phyloP scores from a whole-genome alignment of 805 yeast species.

The Myxozyma geophila region DNA sequence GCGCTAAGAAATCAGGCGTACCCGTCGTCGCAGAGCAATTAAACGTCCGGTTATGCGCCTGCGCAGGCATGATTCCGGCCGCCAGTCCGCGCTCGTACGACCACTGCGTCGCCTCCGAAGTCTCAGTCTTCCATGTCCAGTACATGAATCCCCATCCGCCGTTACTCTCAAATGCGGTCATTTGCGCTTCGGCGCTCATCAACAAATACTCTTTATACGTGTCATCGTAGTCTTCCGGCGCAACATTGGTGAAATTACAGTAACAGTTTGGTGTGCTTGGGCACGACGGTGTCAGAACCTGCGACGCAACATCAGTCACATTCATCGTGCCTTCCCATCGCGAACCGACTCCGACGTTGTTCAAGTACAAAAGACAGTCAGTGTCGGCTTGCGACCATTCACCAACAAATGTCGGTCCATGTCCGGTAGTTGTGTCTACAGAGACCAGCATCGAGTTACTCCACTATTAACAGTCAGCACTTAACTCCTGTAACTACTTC shows the following conservation, averaged over 20 bases:
- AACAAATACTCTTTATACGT: constrained; percentile 61
- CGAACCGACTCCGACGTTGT: constrained; percentile 78
- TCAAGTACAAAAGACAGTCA: constrained; percentile 82
- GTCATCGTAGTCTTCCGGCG: constrained; percentile 57
- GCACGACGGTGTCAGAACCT: constrained; percentile 40
- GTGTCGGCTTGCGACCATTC: constrained; percentile 88
- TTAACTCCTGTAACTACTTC: not conserved
- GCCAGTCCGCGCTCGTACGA: constrained; percentile 42
- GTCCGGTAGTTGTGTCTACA: constrained; percentile 61
- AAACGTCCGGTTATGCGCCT: constrained; percentile 40
- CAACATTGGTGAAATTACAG: constrained; percentile 48
- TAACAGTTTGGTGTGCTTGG: constrained; percentile 59
- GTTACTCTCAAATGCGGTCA: constrained; percentile 70
- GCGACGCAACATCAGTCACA: constrained; percentile 40
- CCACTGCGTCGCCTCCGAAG: constrained; percentile 43
- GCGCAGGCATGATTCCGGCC: constrained; percentile 43
- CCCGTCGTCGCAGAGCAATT: constrained; percentile 38
- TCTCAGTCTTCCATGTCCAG: constrained; percentile 89
- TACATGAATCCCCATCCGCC: constrained; percentile 75
- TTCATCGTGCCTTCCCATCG: constrained; percentile 67
- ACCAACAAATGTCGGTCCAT: constrained; percentile 69
- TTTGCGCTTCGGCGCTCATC: constrained; percentile 76
- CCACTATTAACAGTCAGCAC: constrained; percentile 48
- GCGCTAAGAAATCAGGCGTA: constrained; percentile 39
- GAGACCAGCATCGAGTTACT: constrained; percentile 56